phyloP scores from a whole-genome alignment of 2,329 filamentous ascomycete genomes.

The Pseudopithomyces chartarum region DNA sequence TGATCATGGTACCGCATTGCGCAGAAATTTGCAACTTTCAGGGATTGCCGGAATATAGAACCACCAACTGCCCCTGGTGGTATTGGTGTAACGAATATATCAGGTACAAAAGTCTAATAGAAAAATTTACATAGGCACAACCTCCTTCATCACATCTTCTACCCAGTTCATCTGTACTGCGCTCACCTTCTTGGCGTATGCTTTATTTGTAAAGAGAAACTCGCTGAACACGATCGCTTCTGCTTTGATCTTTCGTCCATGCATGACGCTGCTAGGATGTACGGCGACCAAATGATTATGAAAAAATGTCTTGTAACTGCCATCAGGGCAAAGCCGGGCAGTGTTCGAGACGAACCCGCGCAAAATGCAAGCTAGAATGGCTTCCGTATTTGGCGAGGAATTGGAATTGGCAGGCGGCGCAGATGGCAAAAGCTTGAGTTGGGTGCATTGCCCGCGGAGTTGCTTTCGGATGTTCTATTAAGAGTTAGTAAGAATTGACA shows the following conservation, averaged over 20 bases:
- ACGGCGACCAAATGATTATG: slow-evolving; percentile 67
- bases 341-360: slow-evolving; percentile 65
- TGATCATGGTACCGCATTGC: no score
- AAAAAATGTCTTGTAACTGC: slow-evolving; percentile 64
- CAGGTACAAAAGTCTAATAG: no score
- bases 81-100: no score
- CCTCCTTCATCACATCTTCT: slow-evolving; percentile 53
- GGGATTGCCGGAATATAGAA: no score
- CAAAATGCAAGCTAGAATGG: slow-evolving; percentile 63
- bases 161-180: slow-evolving; percentile 68
- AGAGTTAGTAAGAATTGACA: slow-evolving; percentile 24
- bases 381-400: slow-evolving; percentile 52
- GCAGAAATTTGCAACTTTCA: no score
- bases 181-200: slow-evolving; percentile 66
- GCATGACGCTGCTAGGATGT: slow-evolving; percentile 65
- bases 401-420: slow-evolving; percentile 16
- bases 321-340: slow-evolving; percentile 63
- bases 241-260: slow-evolving; percentile 62
- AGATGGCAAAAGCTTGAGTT: slow-evolving; percentile 48
- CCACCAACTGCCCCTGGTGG: no score
- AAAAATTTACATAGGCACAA: slow-evolving; percentile 10
- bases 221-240: slow-evolving; percentile 70
- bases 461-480: slow-evolving; percentile 63
- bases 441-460: slow-evolving; percentile 60
- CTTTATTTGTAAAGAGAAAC: slow-evolving; percentile 68